Conservation (phyloP, 73 alveolate genomes). For the Paramecium sexaurelia region DNA sequence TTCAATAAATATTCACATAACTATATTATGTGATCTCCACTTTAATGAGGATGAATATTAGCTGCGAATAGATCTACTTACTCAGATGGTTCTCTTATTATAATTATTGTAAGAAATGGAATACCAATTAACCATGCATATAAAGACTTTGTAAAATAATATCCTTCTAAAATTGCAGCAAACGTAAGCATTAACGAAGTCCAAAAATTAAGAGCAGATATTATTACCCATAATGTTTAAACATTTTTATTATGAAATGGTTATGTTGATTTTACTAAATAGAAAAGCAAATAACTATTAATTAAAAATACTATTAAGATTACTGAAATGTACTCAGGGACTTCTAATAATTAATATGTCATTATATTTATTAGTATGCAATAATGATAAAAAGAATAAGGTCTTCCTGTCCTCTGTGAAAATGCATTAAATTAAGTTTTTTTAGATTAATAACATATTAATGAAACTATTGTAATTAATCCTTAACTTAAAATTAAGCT, state of each 20-base stretch:
- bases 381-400: conserved; percentile 44
- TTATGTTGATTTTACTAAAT: not conserved
- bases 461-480: not conserved
- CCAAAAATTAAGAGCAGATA: conserved; percentile 64
- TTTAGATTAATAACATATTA: conserved; percentile 7
- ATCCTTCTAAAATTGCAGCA: conserved; percentile 57
- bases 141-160: conserved; percentile 35
- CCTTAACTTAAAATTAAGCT: not conserved
- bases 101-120: conserved; percentile 45
- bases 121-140: conserved; percentile 64
- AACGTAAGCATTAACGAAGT: conserved; percentile 36
- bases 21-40: conserved; percentile 34
- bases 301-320: conserved; percentile 11
- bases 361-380: not conserved
- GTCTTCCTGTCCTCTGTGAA: conserved; percentile 36
- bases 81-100: conserved; percentile 34
- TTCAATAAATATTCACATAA: conserved; percentile 6
- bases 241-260: conserved; percentile 39
- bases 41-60: conserved; percentile 33
- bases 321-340: conserved; percentile 22
- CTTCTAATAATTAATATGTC: not conserved
- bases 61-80: conserved; percentile 55
- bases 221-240: conserved; percentile 56
- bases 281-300: conserved; percentile 22
- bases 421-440: not conserved